Evolutionary conservation across 2,329 filamentous ascomycete species (phyloP), one percentile per base, ranked within the genome.

Genomic region (Aspergillus uvarum): DNA sequence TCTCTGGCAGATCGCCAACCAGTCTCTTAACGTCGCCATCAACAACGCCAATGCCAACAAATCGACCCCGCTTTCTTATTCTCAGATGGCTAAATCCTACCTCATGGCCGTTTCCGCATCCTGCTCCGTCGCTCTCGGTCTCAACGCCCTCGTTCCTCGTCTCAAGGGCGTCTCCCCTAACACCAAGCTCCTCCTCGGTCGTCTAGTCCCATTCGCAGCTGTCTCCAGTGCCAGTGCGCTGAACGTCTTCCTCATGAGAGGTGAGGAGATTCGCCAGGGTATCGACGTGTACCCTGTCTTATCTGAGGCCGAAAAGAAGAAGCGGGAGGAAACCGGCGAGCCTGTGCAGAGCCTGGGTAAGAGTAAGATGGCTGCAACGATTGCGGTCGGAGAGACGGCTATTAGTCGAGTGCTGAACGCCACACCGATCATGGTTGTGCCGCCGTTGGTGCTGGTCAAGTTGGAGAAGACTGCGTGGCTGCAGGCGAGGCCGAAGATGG

Each of bases 31-130:
- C 76, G 95, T 99, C 29, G 94, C 92, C 67, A 94, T 99, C 83
- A 99, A 99, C 84, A 92, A 87, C 75, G 91, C 94, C 73, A 99
- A 99, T 76, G 92, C 94, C 64, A 99, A 99, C 85, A 99, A 99
- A 78, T 96, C 92, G 44, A 93, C 92, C 3, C 92, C 94, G 1
- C 85, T 98, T 64, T 90, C 90, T 21, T 89, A 87, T 60, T 85
- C 86, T 22, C 90, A 91, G 67, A 88, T 99, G 63, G 85, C 89
- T 63, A 88, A 96, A 77, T 97, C 92, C 54, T 99, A 98, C 82
- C 85, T 90, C 73, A 84, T 96, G 62, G 95, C 95, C 56, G 95
- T 99, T 21, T 88, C 90, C 58, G 94, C 95, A 32, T 96, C 92
- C 14, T 99, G 95, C 80, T 90, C 90, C 64, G 95, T 99, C 10